Evolutionary conservation across 345 rosid species (phyloP).

Genomic region (Excoecaria agallocha): DNA sequence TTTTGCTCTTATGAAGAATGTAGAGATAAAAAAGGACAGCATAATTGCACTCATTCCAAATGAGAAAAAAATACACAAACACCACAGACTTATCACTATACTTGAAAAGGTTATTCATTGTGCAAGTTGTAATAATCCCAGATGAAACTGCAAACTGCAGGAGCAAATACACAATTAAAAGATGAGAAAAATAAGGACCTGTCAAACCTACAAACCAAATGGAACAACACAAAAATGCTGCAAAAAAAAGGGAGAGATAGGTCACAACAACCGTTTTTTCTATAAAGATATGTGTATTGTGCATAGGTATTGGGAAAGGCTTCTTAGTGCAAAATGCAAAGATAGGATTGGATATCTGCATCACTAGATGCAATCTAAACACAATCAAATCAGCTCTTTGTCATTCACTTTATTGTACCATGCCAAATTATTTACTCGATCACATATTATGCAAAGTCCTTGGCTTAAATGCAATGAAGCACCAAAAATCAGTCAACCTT

Average conservation of each 20-base stretch:
- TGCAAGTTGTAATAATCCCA: conserved; percentile 77
- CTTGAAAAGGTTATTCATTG: conserved; percentile 87
- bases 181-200: background rate
- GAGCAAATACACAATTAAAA: conserved; percentile 22
- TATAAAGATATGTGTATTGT: background rate
- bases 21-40: conserved; percentile 82
- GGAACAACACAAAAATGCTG: background rate
- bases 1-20: conserved; percentile 90
- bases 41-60: conserved; percentile 94
- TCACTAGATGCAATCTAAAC: background rate
- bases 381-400: background rate
- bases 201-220: background rate
- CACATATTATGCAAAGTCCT: background rate
- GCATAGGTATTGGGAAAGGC: background rate
- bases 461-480: background rate
- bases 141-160: conserved; percentile 91
- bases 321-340: background rate
- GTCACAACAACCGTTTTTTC: background rate
- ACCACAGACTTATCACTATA: conserved; percentile 92
- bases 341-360: background rate
- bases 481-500: background rate
- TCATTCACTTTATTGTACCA: background rate
- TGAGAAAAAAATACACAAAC: conserved; percentile 80
- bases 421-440: background rate
- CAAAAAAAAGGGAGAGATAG: background rate